Evolutionary conservation across 345 rosid genomes (phyloP).

Genomic region (Excoecaria agallocha): DNA sequence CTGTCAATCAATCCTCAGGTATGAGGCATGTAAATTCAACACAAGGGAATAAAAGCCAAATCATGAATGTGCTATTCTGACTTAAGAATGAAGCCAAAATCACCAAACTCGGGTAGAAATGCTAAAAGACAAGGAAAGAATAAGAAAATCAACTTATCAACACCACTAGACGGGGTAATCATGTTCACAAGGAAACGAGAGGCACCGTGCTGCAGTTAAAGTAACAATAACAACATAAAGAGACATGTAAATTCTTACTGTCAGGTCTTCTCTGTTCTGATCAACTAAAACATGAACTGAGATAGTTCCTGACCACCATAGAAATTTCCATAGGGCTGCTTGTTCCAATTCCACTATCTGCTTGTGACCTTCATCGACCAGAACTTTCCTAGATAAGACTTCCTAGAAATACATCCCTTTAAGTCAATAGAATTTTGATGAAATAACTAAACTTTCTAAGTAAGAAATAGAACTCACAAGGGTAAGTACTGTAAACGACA

Average conservation of each 20-base stretch:
- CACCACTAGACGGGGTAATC: not conserved
- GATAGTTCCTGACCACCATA: slow-evolving; percentile 94
- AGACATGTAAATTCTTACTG: slow-evolving; percentile 43
- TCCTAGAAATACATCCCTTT: slow-evolving; percentile 43
- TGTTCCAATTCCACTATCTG: slow-evolving; percentile 91
- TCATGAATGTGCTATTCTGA: not conserved
- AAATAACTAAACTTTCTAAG: slow-evolving; percentile 3
- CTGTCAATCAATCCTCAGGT: slow-evolving; percentile 41
- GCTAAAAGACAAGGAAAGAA: slow-evolving; percentile 3
- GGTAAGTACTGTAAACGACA: not conserved
- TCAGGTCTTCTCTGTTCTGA: slow-evolving; percentile 68
- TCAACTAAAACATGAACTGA: slow-evolving; percentile 83
- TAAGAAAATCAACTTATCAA: not conserved
- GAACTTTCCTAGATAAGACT: slow-evolving; percentile 65
- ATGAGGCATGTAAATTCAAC: not conserved
- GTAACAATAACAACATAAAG: not conserved
- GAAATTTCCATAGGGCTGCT: slow-evolving; percentile 88
- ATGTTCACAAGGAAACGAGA: not conserved
- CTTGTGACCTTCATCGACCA: slow-evolving; percentile 72
- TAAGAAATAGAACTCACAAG: not conserved
- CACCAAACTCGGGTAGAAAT: not conserved
- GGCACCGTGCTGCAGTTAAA: not conserved
- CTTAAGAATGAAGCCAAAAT: not conserved
- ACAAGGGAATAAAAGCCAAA: no score
- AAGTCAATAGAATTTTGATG: slow-evolving; percentile 1